Base-by-base conservation (phyloP, 805 yeast species). In the Soucietia sequanensis region DNA sequence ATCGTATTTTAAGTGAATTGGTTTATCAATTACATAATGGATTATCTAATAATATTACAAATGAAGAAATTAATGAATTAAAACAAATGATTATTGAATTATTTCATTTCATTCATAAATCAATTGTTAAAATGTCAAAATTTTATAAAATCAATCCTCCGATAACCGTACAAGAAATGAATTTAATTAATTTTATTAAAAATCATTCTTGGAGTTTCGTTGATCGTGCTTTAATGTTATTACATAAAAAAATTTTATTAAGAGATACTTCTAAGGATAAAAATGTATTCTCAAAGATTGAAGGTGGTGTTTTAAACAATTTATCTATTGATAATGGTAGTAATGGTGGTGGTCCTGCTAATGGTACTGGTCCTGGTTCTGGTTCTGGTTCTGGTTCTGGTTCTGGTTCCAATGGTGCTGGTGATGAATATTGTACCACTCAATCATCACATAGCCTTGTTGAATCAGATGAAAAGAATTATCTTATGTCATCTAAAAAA, bases 391-490 rank as follows among this genome's bases (percentile, higher is more conserved):
- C 30, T 9, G 16, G 16, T 8, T 16, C 21, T 7, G 9, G 6
- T 4, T 16, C 19, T 4, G 18, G 8, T 18, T 15, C 30, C n/a
- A 8, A 11, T 11, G 8, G 10, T 8, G 23, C 23, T 21, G 23
- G 31, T 4, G 99, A 93, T 64, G 99, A 93, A 59, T n/a, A 80
- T 91, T 18, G 96, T 91, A 2, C 97, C 98, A 2, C 95, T 96
- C 0, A 44, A 47, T 1, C 97, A 90, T 52, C 23, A 11, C 8
- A 11, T 21, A 9, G 11, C 11, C 2, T 19, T n/a, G 10, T 16
- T 7, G 14, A 10, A 15, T 16, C 9, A 7, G 19, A 21, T 24
- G 31, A 41, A 17, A 31, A 41, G n/a, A 21, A 11, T 21, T 21
- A 21, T 21, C 2, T 19, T n/a, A n/a, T 16, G 5, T n/a, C 20